These are phyloP conservation scores for Saxophila tyrrhenica DNA, from an alignment of 495 filamentous ascomycete species.

Conservation along the genomic window DNA sequence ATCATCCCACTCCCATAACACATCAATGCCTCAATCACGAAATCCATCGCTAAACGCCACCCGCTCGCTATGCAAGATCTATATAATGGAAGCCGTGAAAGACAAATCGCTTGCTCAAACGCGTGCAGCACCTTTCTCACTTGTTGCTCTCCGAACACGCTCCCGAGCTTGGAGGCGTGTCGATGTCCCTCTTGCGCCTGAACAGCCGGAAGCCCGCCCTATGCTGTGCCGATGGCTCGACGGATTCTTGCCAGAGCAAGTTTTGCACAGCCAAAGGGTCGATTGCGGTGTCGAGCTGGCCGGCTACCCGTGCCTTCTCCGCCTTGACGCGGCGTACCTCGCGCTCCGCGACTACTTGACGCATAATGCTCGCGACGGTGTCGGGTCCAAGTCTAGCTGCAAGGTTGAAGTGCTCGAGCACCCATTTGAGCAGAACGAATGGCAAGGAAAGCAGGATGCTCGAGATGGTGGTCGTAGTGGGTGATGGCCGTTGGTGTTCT, in stretches of 20 bases:
- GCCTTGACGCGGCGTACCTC: conserved; percentile 33
- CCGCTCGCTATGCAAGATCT: conserved; percentile 7
- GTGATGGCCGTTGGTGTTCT: conserved; percentile 25
- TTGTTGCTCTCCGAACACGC: conserved; percentile 10
- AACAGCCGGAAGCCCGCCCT: conserved; percentile 15
- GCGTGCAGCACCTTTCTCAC: background rate
- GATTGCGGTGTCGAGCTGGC: conserved; percentile 9
- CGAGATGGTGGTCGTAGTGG: conserved; percentile 39
- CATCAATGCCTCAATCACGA: background rate
- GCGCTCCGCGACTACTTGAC: conserved; percentile 46
- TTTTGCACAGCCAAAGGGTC: conserved; percentile 22
- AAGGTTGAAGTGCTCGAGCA: conserved; percentile 42
- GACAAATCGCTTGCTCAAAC: background rate
- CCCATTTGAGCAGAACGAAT: conserved; percentile 43
- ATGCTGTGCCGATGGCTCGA: conserved; percentile 17
- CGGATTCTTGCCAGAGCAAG: conserved; percentile 30
- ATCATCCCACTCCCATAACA: background rate
- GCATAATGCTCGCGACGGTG: conserved; percentile 37
- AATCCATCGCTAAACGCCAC: conserved; percentile 1
- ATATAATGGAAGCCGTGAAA: background rate
- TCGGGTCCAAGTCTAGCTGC: conserved; percentile 36
- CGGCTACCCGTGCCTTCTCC: conserved; percentile 10
- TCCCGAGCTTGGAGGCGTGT: conserved; percentile 17
- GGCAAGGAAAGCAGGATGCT: conserved; percentile 54
- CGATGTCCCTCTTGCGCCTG: conserved; percentile 7